Evolutionary conservation across 805 yeast species (phyloP).

Genomic region (Lipomyces spencermartinsiae): DNA sequence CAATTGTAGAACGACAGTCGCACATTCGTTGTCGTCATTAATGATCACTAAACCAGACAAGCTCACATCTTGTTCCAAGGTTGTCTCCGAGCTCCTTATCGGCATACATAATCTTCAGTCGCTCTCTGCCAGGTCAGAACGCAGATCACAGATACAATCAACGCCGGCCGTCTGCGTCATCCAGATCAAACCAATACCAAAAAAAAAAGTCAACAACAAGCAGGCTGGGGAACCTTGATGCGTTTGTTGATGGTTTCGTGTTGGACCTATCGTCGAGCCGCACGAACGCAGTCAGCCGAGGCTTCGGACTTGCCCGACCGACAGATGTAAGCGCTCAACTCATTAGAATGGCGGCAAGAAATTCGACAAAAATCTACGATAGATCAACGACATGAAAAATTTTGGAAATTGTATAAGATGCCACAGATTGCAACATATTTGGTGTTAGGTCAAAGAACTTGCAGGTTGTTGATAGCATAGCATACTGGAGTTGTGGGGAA

Average conservation of each 20-base stretch:
- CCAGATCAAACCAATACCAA: neutral
- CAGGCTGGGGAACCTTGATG: no score
- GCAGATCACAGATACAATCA: neutral
- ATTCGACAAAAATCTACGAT: neutral
- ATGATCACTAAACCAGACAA: neutral
- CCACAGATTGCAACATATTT: no score
- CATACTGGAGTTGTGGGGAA: no score
- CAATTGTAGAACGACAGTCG: neutral
- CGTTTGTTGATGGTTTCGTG: neutral
- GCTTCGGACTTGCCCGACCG: slow-evolving; percentile 25
- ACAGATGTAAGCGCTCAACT: neutral
- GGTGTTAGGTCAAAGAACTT: no score
- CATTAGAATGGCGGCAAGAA: neutral
- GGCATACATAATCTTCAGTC: no score
- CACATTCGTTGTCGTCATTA: no score
- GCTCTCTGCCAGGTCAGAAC: neutral
- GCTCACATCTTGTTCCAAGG: neutral
- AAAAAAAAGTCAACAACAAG: neutral
- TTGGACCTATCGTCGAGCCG: slow-evolving; percentile 11
- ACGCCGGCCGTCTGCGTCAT: neutral
- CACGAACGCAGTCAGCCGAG: slow-evolving; percentile 22
- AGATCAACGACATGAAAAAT: neutral
- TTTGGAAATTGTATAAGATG: neutral
- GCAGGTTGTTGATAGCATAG: no score
- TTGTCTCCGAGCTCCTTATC: no score